Base-by-base conservation (phyloP, 148 eudicot genomes). In the Agrostemma githago region DNA sequence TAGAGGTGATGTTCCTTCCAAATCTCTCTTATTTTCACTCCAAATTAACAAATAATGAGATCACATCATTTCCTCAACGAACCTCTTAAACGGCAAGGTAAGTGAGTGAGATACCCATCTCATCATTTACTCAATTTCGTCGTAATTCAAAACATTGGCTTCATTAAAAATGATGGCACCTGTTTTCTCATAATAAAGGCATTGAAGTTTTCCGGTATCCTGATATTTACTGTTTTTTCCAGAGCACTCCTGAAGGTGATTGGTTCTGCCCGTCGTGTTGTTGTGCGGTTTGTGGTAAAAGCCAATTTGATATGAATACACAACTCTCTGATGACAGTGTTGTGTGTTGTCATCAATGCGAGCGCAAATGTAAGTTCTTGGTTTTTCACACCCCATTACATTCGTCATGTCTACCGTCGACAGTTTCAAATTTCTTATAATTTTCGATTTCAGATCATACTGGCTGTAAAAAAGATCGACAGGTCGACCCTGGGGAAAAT, bases 221-320 rank as follows among this genome's bases (percentile, higher is more conserved):
- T 53, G 46, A 59, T 70, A n/a, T 73, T 38, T 15, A 68, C 26
- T 70, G 80, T 64, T 64, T 63, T 72, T 56, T 80, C 17, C 75
- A 96, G 99, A 84, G 72, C 66, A 78, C 90, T 74, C 99, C 99
- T 59, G 91, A 85, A 68, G 99, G 97, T 65, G 96, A 96, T 77
- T 96, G 99, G 99, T 96, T 85, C 80, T 96, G 99, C 68, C 90
- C 96, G 16, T 88, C 94, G 11, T 96, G 99, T 82, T 88, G 97
- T 80, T 96, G 99, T 79, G 85, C 83, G 79, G 82, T 88, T 76
- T 96, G 99, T 82, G 85, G 88, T 77, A 61, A 71, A 78, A 79
- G 84, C 72, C 62, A 72, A 70, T 74, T 82, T 72, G 82, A 77
- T 71, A 70, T 68, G 69, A 76, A 72, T 67, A 60, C 60, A 8